A percentile compares a stretch with the other conserved stretches of the same genome.
Evolutionary conservation across 169 alveolate species (phyloP).

Genomic region (Cryptosporidium meleagridis): DNA sequence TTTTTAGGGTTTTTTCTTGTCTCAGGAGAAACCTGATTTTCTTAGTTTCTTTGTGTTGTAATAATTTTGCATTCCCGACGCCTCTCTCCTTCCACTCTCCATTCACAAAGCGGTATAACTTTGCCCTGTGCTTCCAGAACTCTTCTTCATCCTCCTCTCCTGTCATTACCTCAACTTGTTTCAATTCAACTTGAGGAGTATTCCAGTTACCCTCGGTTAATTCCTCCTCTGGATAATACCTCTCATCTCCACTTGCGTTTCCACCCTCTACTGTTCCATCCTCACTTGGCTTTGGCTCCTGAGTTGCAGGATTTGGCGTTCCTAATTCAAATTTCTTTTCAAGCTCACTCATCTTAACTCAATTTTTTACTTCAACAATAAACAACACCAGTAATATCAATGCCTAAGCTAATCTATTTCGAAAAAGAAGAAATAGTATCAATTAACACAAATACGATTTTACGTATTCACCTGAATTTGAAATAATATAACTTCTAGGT

Average conservation of each 20-base stretch:
- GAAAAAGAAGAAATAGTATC: not conserved
- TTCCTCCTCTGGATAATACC: conserved; percentile 84
- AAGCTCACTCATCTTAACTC: conserved; percentile 17
- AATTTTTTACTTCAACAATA: not conserved
- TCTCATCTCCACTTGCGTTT: conserved; percentile 78
- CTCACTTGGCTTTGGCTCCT: not conserved
- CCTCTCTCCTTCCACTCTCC: conserved; percentile 98
- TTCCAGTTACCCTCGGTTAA: conserved; percentile 89
- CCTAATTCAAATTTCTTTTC: conserved; percentile 29
- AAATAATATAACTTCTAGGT: not conserved
- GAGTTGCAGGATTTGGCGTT: conserved; percentile 13
- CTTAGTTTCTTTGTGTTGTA: conserved; percentile 92
- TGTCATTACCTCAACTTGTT: conserved; percentile 91
- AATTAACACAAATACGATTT: not conserved
- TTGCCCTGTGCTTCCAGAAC: conserved; percentile 93
- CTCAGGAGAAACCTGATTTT: conserved; percentile 93
- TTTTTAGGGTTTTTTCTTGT: conserved; percentile 95
- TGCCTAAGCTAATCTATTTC: not conserved
- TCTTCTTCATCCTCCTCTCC: conserved; percentile 97
- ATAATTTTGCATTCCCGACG: conserved; percentile 94
- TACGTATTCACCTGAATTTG: not conserved
- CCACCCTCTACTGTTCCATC: conserved; percentile 60
- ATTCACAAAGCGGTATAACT: conserved; percentile 92
- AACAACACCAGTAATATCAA: not conserved
- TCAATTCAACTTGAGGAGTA: conserved; percentile 90